Percentiles rank a stretch among this genome's conserved stretches.
phyloP scores from a whole-genome alignment of 2,329 filamentous ascomycete species.

The Emmonsiellopsis sp. region DNA sequence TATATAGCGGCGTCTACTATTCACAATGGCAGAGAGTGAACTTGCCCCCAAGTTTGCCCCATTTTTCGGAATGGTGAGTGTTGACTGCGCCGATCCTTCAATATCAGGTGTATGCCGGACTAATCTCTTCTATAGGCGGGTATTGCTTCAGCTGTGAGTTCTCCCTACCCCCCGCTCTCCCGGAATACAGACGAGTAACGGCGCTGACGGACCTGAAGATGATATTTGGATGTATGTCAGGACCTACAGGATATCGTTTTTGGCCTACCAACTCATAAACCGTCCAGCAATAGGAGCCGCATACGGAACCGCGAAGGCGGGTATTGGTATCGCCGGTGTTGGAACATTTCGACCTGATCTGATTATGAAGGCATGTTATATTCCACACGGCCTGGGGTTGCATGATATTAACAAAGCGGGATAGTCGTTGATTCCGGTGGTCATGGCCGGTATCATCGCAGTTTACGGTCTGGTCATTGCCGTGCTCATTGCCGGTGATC shows the following conservation, averaged over 20 bases:
- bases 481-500: constrained; percentile 87
- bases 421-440: constrained; percentile 43
- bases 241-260: neutral
- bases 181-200: neutral
- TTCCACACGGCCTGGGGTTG: neutral
- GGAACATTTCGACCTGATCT: constrained; percentile 58
- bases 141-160: constrained; percentile 41
- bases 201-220: constrained; percentile 26
- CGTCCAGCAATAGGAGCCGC: constrained; percentile 53
- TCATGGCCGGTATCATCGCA: constrained; percentile 99
- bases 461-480: constrained; percentile 96
- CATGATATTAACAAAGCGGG: constrained; percentile 13
- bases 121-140: constrained; percentile 30
- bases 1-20: neutral
- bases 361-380: constrained; percentile 54
- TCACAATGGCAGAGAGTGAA: constrained; percentile 40
- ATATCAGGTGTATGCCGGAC: neutral
- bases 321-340: constrained; percentile 59
- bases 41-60: constrained; percentile 56
- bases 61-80: constrained; percentile 58
- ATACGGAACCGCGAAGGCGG: constrained; percentile 60
- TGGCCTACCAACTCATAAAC: constrained; percentile 6
- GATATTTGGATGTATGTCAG: constrained; percentile 43
- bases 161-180: neutral
- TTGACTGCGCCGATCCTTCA: neutral